Base-by-base conservation (phyloP, 805 yeast species). In the Ogataea henricii region DNA sequence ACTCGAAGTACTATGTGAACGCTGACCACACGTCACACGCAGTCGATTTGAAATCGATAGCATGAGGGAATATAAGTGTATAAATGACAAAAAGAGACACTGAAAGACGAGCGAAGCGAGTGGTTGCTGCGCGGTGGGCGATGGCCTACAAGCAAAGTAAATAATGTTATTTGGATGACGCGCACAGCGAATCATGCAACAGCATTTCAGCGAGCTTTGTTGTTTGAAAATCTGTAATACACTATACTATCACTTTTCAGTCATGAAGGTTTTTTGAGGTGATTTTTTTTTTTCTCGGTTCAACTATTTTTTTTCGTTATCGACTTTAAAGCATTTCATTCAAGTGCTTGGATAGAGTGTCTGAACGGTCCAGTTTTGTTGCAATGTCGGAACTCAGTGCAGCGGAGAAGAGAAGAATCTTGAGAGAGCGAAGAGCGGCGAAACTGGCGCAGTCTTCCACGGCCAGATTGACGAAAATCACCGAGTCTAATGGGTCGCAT, bases 371-470 rank as follows among this genome's bases (percentile, higher is more conserved):
- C n/a, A 27, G 4, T 12, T 27, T 27, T 6, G n/a, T 10, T 13
- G 23, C 6, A 6, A 75, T 76, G 81, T 64, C 74, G 43, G 72
- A 66, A 29, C 25, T 77, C 23, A 65, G 74, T 27, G 83, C 79
- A 6, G 82, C 81, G 34, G 88, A 83, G 54, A 81, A 77, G 65
- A 77, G 82, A 58, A 70, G 71, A 45, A 56, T 82, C 18, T 64
- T 83, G 38, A 72, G 87, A 48, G 87, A 84, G 59, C 74, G 86
- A 60, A 74, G 89, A 59, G 83, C 79, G 37, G 83, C 85, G 52
- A 83, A 82, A 60, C 73, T 83, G 71, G 83, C 84, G 3, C 49
- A 55, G 6, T 76, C 76, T 39, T 85, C 82, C 17, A 59, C 78
- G 3, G 71, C 71, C 17, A 68, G 89, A 51, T 64, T 84, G 57